Base-by-base conservation (phyloP, 164 flowering plant species). In the Vitis riparia region DNA sequence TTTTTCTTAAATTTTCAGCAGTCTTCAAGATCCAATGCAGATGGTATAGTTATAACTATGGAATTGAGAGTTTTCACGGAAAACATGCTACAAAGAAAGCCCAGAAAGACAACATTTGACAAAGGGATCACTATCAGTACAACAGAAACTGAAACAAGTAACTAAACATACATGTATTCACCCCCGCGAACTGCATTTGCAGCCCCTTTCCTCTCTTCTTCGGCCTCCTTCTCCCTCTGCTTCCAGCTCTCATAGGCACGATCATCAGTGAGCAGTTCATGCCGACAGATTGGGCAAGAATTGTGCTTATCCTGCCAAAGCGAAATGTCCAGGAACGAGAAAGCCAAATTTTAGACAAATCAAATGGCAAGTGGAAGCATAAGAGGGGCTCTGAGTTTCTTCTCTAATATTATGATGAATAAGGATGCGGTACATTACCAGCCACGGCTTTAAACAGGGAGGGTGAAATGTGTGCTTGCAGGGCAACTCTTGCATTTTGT, bases 101-200 rank as follows among this genome's bases (percentile, higher is more conserved):
- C 16, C 56, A 53, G n/a, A 12, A 5, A 13, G 56, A 53, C 47
- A 59, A 15, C 13, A 63, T 48, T 47, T 52, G 29, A 63, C 11
- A 11, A 63, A n/a, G 10, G n/a, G 14, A 47, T 63, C 19, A 8
- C 49, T 49, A 62, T 27, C 12, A 48, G 29, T 5, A 62, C 27
- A 29, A 3, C 5, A 16, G 51, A 49, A 47, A n/a, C 29, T 51
- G n/a, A 53, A 5, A 11, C 14, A 5, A 13, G 66, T 55, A 68
- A 64, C 79, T 83, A 95, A 23, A 95, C 89, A 80, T 91, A 93
- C 96, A 95, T 93, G 77, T 82, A 93, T 81, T 95, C 99, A 69
- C 99, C 99, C 57, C 90, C 99, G 53, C 97, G 97, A 37, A 95
- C 69, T 14, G 99, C 99, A 82, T 94, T 92, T 44, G 89, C 99